Percentiles rank a stretch among this genome's conserved stretches.
These are phyloP conservation scores for Phialophora macrospora DNA, from an alignment of 2,329 filamentous ascomycete species.

Conservation along the genomic window DNA sequence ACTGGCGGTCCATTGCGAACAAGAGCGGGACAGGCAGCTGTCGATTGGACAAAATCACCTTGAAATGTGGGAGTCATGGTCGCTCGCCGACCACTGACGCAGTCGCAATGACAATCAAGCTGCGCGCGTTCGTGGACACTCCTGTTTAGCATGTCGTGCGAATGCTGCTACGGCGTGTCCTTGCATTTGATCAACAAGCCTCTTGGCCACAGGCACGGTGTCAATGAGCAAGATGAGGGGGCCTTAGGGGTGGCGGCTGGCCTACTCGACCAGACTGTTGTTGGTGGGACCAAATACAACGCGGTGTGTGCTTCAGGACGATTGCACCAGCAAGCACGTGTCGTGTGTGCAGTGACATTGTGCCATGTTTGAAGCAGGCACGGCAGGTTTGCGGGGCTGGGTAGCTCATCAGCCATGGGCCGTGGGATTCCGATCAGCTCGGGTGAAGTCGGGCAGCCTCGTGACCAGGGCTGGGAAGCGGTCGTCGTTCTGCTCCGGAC, in stretches of 20 bases:
- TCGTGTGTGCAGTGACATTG: background rate
- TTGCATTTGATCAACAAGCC: constrained; percentile 1
- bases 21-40: background rate
- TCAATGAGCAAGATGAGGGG: background rate
- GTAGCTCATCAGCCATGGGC: background rate
- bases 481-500: background rate
- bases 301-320: constrained; percentile 23
- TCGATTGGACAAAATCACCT: background rate
- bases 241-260: background rate
- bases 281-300: constrained; percentile 8
- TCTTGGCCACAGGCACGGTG: constrained; percentile 2
- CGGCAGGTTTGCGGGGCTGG: background rate
- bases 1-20: background rate
- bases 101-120: constrained; percentile 8
- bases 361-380: background rate
- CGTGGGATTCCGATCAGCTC: constrained; percentile 19
- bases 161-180: background rate
- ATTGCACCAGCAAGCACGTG: constrained; percentile 17
- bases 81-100: background rate
- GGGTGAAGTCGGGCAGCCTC: constrained; percentile 31
- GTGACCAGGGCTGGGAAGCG: background rate
- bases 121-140: background rate
- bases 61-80: background rate
- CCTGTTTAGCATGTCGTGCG: background rate
- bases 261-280: background rate